Percentiles rank a stretch among this genome's conserved stretches.
phyloP scores from a whole-genome alignment of 768 basidiomycete species.

The Rhodotorula taiwanensis region DNA sequence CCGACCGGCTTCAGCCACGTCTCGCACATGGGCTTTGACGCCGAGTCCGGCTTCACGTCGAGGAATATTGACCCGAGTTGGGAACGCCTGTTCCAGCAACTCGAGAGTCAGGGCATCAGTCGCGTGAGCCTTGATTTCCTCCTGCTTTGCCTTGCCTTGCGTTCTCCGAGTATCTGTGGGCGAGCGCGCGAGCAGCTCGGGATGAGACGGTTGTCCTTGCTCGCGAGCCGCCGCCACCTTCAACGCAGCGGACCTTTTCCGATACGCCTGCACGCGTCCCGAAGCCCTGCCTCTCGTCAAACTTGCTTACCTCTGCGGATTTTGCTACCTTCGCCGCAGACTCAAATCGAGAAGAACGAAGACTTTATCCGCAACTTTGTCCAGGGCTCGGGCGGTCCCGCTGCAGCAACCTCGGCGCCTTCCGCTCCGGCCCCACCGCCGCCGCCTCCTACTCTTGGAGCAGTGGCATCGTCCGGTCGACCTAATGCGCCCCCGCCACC shows the following conservation, averaged over 20 bases:
- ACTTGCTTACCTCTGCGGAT: too few species aligned
- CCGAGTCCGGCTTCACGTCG: constrained; percentile 76
- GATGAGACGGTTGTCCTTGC: background rate
- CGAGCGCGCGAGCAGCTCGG: background rate
- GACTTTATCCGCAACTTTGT: constrained; percentile 84
- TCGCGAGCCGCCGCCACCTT: background rate
- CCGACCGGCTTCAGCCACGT: constrained; percentile 78
- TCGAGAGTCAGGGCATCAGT: constrained; percentile 61
- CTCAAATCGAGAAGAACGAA: constrained; percentile 67
- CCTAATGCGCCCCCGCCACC: constrained; percentile 25
- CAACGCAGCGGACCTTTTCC: too few species aligned
- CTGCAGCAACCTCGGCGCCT: constrained; percentile 28
- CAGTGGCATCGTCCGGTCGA: constrained; percentile 40
- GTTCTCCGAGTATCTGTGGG: background rate
- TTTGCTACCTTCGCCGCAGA: constrained; percentile 39
- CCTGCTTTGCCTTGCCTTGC: background rate
- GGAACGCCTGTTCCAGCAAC: constrained; percentile 61
- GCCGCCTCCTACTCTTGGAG: constrained; percentile 18
- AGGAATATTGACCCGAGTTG: constrained; percentile 85
- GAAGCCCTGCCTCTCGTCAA: too few species aligned
- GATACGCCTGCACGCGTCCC: too few species aligned
- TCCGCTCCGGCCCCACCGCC: constrained; percentile 6
- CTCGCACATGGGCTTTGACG: constrained; percentile 90
- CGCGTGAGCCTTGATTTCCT: constrained; percentile 39
- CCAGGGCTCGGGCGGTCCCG: constrained; percentile 50